Base-by-base conservation (phyloP, 2,329 filamentous ascomycete genomes). In the Bretziella fagacearum region DNA sequence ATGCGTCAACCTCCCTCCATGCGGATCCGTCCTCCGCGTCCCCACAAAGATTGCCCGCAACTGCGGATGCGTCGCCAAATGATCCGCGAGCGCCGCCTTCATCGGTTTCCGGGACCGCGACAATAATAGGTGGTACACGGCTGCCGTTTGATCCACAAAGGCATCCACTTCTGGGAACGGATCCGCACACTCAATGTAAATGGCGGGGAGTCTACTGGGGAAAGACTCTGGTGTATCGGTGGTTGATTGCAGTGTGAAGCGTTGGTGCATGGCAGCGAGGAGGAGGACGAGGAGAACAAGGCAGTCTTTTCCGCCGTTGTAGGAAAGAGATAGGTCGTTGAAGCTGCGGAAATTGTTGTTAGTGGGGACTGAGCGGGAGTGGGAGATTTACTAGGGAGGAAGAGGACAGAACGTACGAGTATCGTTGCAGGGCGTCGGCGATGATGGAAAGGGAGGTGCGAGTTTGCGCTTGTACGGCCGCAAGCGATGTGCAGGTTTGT, bases 141-240 rank as follows among this genome's bases (percentile, higher is more conserved):
- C 77, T 11, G 89, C 96, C 60, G 89, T 96, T 46, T 96, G 89
- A 87, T 77, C 79, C 22, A 96, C 89, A 57, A 98, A 98, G 36
- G 73, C 68, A 58, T 93, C 85, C 36, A 96, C 85, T 59, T 89
- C 79, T 51, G 73, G 65, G 61, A 98, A 96, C 0, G 91, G 85
- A 57, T 93, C 75, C 2, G 74, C 68, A 0, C 87, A 81, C 49
- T 89, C 79, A 54, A 95, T 91, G 65, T 96, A 96, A 56, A 96
- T 82, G 47, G 84, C 78, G 56, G 85, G 82, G 43, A 95, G 62
- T 51, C 63, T 60, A 2, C 56, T 41, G 11, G 73, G 67, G 47
- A 68, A 55, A 37, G 27, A 37, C 30, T 22, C 13, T 10, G 48
- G 36, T 32, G 52, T 53, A 11, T 58, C 30, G n/a, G 55, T n/a